Evolutionary conservation across 306 rosid species (phyloP), one percentile per base, ranked within the genome.

Genomic region (Malus fusca): DNA sequence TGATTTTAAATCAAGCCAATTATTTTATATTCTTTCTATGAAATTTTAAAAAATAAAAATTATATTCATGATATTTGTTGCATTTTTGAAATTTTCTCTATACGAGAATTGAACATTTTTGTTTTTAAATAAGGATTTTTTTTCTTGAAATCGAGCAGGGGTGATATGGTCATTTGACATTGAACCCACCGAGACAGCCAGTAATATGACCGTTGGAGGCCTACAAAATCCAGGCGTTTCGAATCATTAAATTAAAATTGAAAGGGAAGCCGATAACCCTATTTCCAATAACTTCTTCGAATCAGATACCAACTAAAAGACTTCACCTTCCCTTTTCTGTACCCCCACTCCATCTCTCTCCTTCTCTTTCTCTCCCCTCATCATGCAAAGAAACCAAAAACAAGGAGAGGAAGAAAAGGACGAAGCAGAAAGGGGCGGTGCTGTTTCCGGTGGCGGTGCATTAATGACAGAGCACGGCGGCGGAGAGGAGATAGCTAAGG

Each of bases 161-260:
- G 25, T 0, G 46, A 14, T 44, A 56, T 25, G 68, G 85, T 81
- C 58, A 77, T n/a, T 65, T 30, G n/a, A 1, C 0, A 11, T 0
- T 0, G 10, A 68, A 17, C 59, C 35, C 52, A 73, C 63, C 21
- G 60, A 21, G 31, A 13, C 4, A 63, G 65, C 48, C 19, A 81
- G 78, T 84, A 87, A 87, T 87, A 64, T 85, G 86, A 88, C 91
- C 93, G 91, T 89, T 87, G 78, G 66, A 74, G 75, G 53, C 51
- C 61, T 35, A 31, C 72, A 60, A 65, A 60, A 77, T 10, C 64
- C 75, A 68, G 75, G 74, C 75, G 69, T 72, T 80, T 60, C 73
- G 75, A 72, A 73, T 64, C 52, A 53, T n/a, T 43, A 65, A 30
- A 5, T 22, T 37, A 33, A 33, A n/a, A 48, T 58, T 5, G 11